Evolutionary conservation across 2,329 filamentous ascomycete genomes (phyloP), one percentile per base, ranked within the genome.

Genomic region (Talaromyces pinophilus): DNA sequence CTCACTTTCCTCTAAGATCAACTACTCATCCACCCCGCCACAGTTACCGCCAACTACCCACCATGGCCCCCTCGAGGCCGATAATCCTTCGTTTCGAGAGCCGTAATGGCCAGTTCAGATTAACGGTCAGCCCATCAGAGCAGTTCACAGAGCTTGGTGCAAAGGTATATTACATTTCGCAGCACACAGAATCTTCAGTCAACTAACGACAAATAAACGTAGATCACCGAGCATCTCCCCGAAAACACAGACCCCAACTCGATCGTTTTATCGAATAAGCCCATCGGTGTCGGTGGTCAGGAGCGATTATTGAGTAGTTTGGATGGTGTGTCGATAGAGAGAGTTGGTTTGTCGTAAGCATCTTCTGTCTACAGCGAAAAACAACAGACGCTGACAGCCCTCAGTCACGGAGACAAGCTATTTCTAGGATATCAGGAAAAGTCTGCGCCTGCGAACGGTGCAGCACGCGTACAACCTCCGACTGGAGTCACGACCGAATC

Each of bases 1-100:
- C 55, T 35, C n/a, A 22, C 28, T 19, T n/a, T 28, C 15, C 57
- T 25, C 30, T 52, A 46, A 48, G 22, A 22, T 15, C 6, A 19
- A 5, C 33, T 22, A 38, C 10, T 57, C 54, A 55, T 57, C 33
- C 52, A 7, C n/a, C n/a, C 52, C 57, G 17, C 28, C 40, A 33
- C 33, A 46, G 57, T 54, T 35, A 17, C 48, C 46, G 30, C 65
- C 46, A 48, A 30, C 25, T 38, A 60, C 35, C 54, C 68, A 70
- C 57, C 44, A 81, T 81, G 79, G 72, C 78, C 50, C 69, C 74
- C 28, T 71, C 78, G 59, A 71, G 75, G 76, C 81, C 76, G 70
- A 97, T 97, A 88, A 85, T 97, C 75, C 84, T 97, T 65, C 88
- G 93, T 78, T 91, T 97, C 72, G 90, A 93, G 74, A 93, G 93